Evolutionary conservation across 78 protist species (phyloP).

Genomic region (Tieghemostelium lacteum): DNA sequence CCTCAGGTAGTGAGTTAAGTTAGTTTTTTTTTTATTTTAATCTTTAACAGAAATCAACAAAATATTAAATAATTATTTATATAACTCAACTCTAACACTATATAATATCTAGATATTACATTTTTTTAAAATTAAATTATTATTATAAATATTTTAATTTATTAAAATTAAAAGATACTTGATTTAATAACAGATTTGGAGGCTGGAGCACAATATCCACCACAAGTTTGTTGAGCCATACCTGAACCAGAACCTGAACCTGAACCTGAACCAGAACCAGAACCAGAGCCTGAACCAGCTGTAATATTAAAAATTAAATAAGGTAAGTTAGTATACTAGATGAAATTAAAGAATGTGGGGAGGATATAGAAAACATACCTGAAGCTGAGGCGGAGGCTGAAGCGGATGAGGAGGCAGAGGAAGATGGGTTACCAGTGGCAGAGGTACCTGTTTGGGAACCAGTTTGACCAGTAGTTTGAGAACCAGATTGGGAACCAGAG

Average conservation of each 20-base stretch:
- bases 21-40: too few relatives aligned
- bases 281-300: not conserved
- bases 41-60: too few relatives aligned
- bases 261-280: too few relatives aligned
- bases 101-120: too few relatives aligned
- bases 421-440: not conserved
- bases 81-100: too few relatives aligned
- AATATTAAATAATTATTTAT: too few relatives aligned
- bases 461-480: not conserved
- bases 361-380: not conserved
- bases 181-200: too few relatives aligned
- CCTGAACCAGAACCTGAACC: not conserved
- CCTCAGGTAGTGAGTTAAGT: too few relatives aligned
- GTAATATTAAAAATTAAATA: not conserved
- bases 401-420: not conserved
- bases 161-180: too few relatives aligned
- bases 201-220: too few relatives aligned
- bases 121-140: too few relatives aligned
- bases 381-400: not conserved
- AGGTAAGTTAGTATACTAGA: not conserved
- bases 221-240: not conserved
- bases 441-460: not conserved
- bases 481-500: constrained; percentile 1
- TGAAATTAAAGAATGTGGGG: not conserved
- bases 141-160: too few relatives aligned